phyloP scores from a whole-genome alignment of 768 basidiomycete species.

The Tricholoma bakamatsutake region DNA sequence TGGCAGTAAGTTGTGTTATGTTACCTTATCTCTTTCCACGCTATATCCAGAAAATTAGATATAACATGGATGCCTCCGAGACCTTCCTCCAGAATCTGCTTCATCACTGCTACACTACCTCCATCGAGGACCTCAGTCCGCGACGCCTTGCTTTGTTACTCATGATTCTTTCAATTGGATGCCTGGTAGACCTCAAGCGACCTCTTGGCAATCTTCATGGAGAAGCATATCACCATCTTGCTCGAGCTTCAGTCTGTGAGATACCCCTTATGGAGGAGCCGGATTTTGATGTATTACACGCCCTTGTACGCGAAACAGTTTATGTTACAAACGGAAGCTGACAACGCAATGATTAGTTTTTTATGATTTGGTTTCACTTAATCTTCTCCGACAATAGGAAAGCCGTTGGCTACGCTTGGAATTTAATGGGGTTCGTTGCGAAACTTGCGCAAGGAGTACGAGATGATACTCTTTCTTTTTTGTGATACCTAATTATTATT shows the following conservation, averaged over 20 bases:
- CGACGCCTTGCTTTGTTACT: slow-evolving; percentile 61
- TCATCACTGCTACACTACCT: slow-evolving; percentile 60
- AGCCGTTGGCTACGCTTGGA: slow-evolving; percentile 70
- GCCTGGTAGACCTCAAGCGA: slow-evolving; percentile 56
- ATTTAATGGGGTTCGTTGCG: slow-evolving; percentile 67
- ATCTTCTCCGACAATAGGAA: slow-evolving; percentile 73
- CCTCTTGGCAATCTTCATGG: slow-evolving; percentile 53
- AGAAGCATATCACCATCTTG: slow-evolving; percentile 62
- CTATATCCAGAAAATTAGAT: slow-evolving; percentile 30
- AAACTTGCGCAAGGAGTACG: slow-evolving; percentile 70
- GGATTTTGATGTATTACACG: slow-evolving; percentile 66
- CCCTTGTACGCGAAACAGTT: slow-evolving; percentile 38
- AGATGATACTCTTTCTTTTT: slow-evolving; percentile 7
- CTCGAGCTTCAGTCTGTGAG: slow-evolving; percentile 63
- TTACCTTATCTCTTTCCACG: slow-evolving; percentile 7
- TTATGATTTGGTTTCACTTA: slow-evolving; percentile 71
- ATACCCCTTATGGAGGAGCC: slow-evolving; percentile 73
- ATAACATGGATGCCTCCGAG: slow-evolving; percentile 64
- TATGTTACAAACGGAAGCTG: background rate
- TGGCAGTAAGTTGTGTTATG: slow-evolving; percentile 54
- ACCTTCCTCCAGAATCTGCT: slow-evolving; percentile 65
- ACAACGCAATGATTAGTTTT: slow-evolving; percentile 30
- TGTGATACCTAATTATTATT: slow-evolving; percentile 7
- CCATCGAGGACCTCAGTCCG: slow-evolving; percentile 56
- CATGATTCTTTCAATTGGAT: slow-evolving; percentile 70